A percentile compares a stretch with the other conserved stretches of the same genome.
These are phyloP conservation scores for Lasiodiplodia theobromae DNA, from an alignment of 2,329 filamentous ascomycete species.

Conservation along the genomic window DNA sequence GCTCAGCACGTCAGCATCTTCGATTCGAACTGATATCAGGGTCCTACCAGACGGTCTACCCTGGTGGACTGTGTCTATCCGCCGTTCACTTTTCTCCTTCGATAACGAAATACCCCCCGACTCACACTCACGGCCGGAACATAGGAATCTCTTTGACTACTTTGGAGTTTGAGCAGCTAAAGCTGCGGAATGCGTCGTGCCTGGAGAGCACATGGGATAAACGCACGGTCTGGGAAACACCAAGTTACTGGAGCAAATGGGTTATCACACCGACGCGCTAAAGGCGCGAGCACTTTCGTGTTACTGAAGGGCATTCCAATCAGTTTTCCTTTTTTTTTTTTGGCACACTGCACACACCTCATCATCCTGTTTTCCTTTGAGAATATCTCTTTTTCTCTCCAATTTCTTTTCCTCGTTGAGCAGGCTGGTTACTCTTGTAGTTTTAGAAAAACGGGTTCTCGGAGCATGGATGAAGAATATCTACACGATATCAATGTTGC, in stretches of 20 bases:
- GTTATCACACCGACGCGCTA: background rate
- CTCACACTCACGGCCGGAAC: slow-evolving; percentile 18
- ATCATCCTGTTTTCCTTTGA: background rate
- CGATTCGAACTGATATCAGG: slow-evolving; percentile 5
- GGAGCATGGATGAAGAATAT: background rate
- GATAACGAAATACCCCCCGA: slow-evolving; percentile 23
- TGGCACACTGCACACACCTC: background rate
- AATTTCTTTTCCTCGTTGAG: background rate
- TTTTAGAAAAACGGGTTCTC: slow-evolving; percentile 17
- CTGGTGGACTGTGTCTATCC: background rate
- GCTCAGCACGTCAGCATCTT: slow-evolving; percentile 20
- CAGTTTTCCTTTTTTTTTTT: background rate
- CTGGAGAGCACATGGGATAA: slow-evolving; percentile 7
- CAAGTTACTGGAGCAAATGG: slow-evolving; percentile 1
- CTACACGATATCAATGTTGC: background rate
- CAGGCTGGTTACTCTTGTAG: slow-evolving; percentile 13
- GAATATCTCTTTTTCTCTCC: background rate
- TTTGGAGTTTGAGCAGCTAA: slow-evolving; percentile 16
- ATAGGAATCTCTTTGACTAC: slow-evolving; percentile 16
- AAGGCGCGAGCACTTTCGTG: background rate
- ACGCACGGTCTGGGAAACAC: slow-evolving; percentile 8
- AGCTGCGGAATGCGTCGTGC: slow-evolving; percentile 13
- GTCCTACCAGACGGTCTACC: background rate
- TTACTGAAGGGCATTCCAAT: background rate
- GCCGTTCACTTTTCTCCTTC: slow-evolving; percentile 7